Base-by-base conservation (phyloP, 148 eudicot species). In the Gaultheria prostrata region DNA sequence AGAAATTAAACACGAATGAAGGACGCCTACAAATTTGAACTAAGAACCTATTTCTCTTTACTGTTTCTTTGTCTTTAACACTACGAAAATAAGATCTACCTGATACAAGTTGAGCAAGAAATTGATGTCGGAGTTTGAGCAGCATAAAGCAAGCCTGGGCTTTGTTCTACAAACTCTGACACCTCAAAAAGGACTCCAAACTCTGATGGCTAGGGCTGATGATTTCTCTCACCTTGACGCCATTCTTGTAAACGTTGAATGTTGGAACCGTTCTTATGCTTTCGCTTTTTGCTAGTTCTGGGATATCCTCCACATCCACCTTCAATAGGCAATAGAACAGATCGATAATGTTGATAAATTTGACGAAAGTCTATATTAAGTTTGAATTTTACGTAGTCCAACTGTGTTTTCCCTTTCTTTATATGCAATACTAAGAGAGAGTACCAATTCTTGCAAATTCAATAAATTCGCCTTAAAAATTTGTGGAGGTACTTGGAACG, bases 281-380 rank as follows among this genome's bases (percentile, higher is more conserved):
- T 80, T 85, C 54, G 30, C 80, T 65, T 80, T 48, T 30, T 45
- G 54, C 84, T 21, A 54, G 26, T 79, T 24, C 77, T 54, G 82
- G 30, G 71, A 18, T 80, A 74, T 85, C 49, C 33, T 72, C 80
- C 75, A 46, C 74, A n/a, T 73, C 72, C 86, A 85, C 83, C 86
- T 85, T 80, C 80, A 80, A 26, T n/a, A n/a, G 6, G 70, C 15
- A 32, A 51, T 67, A 21, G 8, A 32, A 5, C 13, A 72, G 0
- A 7, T 35, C 7, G 8, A 8, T 72, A 1, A 32, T 72, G 35
- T 8, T 51, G 13, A 7, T 20, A 50, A 8, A 39, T 20, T 39
- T 35, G 33, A 48, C 54, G 15, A 15, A 4, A 65, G 57, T 9
- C 43, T 1, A 3, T 14, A 7, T 24, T 1, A 24, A 17, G 49